Evolutionary conservation across 73 alveolate species (phyloP).

Genomic region (Uronychia setigera): DNA sequence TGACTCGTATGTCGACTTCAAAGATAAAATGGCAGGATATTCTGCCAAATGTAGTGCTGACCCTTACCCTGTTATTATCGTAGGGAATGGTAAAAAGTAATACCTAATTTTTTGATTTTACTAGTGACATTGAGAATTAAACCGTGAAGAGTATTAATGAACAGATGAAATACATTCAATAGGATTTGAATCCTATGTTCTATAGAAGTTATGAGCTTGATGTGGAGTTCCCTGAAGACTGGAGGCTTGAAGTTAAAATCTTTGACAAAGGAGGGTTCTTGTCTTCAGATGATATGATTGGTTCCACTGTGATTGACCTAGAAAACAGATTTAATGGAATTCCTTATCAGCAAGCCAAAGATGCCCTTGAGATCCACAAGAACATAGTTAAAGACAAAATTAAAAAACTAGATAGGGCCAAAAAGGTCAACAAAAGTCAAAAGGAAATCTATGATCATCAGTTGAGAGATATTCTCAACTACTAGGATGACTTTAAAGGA

Average conservation of each 20-base stretch:
- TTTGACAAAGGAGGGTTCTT: conserved; percentile 63
- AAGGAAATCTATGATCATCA: background rate
- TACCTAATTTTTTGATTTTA: conserved; percentile 13
- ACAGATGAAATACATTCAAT: conserved; percentile 13
- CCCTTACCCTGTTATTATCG: conserved; percentile 85
- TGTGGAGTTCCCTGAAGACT: conserved; percentile 89
- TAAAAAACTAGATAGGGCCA: background rate
- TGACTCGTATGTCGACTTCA: conserved; percentile 65
- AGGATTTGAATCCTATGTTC: conserved; percentile 85
- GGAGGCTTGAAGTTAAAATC: conserved; percentile 77
- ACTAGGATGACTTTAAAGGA: background rate
- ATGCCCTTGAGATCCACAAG: conserved; percentile 23
- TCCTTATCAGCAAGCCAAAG: conserved; percentile 21
- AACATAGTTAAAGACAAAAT: conserved; percentile 18
- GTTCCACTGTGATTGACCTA: conserved; percentile 91
- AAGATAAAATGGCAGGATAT: conserved; percentile 80
- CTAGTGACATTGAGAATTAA: conserved; percentile 50
- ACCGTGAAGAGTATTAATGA: conserved; percentile 76
- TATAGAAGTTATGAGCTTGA: conserved; percentile 86
- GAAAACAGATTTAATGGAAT: conserved; percentile 86
- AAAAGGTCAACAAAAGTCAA: background rate
- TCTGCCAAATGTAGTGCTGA: conserved; percentile 86
- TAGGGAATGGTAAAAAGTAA: conserved; percentile 82
- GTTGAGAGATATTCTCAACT: background rate
- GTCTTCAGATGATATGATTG: conserved; percentile 84